Evolutionary conservation across 768 basidiomycete genomes (phyloP).

Genomic region (Suillus plorans): DNA sequence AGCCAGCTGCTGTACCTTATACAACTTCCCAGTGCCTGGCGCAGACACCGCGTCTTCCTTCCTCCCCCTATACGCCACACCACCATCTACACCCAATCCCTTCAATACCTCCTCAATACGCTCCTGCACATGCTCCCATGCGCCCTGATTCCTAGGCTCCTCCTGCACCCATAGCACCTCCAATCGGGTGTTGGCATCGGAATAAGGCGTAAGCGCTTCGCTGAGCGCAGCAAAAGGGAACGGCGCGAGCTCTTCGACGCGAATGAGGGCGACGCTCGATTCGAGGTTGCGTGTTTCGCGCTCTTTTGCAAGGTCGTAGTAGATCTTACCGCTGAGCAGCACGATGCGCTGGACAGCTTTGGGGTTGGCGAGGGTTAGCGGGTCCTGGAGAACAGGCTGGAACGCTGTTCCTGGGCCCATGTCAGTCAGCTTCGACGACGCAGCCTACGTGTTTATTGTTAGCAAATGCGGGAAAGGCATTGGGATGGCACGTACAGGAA

Average conservation of each 20-base stretch:
- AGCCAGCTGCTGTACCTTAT: conserved; percentile 61
- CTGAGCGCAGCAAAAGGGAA: conserved; percentile 72
- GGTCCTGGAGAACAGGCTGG: conserved; percentile 64
- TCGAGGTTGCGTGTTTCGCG: conserved; percentile 50
- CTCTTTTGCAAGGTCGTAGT: conserved; percentile 81
- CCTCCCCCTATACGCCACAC: conserved; percentile 63
- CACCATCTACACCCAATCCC: conserved; percentile 30
- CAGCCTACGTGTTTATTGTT: conserved; percentile 48
- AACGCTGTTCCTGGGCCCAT: conserved; percentile 61
- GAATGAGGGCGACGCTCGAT: conserved; percentile 61
- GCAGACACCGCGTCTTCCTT: conserved; percentile 73
- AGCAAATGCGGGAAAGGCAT: not conserved
- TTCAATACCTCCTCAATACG: conserved; percentile 56
- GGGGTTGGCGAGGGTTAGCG: conserved; percentile 24
- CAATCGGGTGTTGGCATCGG: conserved; percentile 35
- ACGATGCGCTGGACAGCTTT: conserved; percentile 60
- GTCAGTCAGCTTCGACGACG: conserved; percentile 65
- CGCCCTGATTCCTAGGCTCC: conserved; percentile 87
- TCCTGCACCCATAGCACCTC: conserved; percentile 74
- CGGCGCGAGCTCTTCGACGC: conserved; percentile 85
- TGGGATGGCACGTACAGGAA: conserved; percentile 53
- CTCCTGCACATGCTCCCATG: conserved; percentile 63
- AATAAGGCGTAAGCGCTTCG: conserved; percentile 47
- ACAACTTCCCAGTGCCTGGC: conserved; percentile 71
- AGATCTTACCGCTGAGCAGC: conserved; percentile 79